Evolutionary conservation across 2,329 filamentous ascomycete species (phyloP).

Genomic region (Beauveria sp.): DNA sequence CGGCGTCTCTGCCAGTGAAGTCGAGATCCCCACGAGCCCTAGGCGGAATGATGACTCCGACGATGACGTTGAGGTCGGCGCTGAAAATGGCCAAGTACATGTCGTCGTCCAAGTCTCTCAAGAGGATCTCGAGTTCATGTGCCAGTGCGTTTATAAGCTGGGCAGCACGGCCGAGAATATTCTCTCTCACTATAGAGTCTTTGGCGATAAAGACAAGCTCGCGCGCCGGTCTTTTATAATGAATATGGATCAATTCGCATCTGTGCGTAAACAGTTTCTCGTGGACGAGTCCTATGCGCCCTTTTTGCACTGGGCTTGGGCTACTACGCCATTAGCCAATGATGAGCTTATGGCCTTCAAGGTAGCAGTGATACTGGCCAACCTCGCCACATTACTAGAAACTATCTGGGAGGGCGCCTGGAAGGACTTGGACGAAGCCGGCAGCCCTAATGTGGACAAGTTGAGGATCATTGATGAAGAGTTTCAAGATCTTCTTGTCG

Average conservation of each 20-base stretch:
- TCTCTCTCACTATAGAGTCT: background rate
- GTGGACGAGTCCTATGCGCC: background rate
- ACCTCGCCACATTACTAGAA: background rate
- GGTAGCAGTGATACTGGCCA: background rate
- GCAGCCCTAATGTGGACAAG: background rate
- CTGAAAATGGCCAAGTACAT: background rate
- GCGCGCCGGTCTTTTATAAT: background rate
- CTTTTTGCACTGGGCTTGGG: background rate
- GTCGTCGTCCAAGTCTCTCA: background rate
- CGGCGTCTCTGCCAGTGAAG: background rate
- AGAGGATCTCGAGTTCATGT: background rate
- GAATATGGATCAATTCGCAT: background rate
- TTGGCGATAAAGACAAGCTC: background rate
- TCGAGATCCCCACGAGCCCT: background rate
- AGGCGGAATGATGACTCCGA: background rate
- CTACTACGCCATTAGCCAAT: background rate
- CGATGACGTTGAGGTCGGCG: background rate
- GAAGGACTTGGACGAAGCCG: background rate
- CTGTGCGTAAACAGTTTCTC: background rate
- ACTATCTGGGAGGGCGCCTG: background rate
- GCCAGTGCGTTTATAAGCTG: background rate
- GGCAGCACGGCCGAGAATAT: background rate
- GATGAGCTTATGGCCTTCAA: background rate
- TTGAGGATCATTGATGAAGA: background rate
- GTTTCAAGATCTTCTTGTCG: background rate